A percentile compares a stretch with the other conserved stretches of the same genome.
phyloP scores from a whole-genome alignment of 352 stramenopile genomes.

The Phytophthora meadii region DNA sequence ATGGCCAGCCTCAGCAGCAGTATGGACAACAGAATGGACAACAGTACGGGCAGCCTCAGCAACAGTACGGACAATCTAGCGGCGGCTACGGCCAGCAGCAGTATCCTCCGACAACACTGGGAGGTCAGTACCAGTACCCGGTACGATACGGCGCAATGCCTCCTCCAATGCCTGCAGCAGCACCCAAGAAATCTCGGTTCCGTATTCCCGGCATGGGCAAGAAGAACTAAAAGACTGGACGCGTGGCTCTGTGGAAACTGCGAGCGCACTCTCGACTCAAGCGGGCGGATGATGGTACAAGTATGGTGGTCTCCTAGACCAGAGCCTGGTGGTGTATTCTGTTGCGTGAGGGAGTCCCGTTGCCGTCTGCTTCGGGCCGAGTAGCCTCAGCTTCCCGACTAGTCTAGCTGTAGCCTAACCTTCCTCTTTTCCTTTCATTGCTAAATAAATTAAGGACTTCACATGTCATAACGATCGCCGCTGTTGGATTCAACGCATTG shows the following conservation, averaged over 20 bases:
- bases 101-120: conserved; percentile 41
- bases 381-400: conserved; percentile 22
- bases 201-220: conserved; percentile 70
- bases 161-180: conserved; percentile 58
- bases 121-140: conserved; percentile 64
- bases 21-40: conserved; percentile 40
- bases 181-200: conserved; percentile 77
- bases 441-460: conserved; percentile 57
- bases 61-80: conserved; percentile 3
- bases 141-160: conserved; percentile 57
- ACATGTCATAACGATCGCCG: conserved; percentile 19
- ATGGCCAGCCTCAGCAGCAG: conserved; percentile 28
- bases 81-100: conserved; percentile 20
- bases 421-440: conserved; percentile 38
- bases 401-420: conserved; percentile 37
- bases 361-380: conserved; percentile 20
- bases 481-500: not conserved
- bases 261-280: conserved; percentile 20
- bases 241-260: conserved; percentile 16
- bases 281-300: conserved; percentile 17
- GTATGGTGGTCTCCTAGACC: conserved; percentile 27
- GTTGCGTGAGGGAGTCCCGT: conserved; percentile 18
- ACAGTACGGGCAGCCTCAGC: conserved; percentile 15
- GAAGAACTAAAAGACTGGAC: conserved; percentile 73
- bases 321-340: conserved; percentile 38